Base-by-base conservation (phyloP, 805 yeast genomes). In the Lipomyces lipofer region DNA sequence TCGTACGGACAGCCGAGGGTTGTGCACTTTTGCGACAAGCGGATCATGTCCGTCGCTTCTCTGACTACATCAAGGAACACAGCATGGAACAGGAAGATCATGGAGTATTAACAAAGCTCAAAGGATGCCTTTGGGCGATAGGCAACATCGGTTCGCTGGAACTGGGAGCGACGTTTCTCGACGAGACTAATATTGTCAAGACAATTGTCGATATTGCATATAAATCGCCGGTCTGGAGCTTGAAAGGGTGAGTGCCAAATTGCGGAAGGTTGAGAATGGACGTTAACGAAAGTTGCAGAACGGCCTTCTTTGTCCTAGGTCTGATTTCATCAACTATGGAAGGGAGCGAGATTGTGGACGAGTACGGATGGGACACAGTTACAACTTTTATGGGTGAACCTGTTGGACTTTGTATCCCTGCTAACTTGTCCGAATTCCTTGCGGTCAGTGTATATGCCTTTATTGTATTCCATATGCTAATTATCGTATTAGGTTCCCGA, bases 311-410 rank as follows among this genome's bases (percentile, higher is more conserved):
- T 62, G 86, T 82, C 0, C 70, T 92, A 30, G 96, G 97, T 0
- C 74, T 88, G 60, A 74, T 90, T 24, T 75, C 94, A 0, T 76
- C 77, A 21, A 88, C 95, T 0, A 73, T 72, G 13, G 89, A 88
- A 64, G 98, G 98, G 0, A 77, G 83, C 21, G 97, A 91, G 66
- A 81, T 90, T 13, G 72, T 91, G 52, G 96, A 88, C 65, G 96
- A 89, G 63, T 73, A 78, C 50, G 83, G 83, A 1, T 92, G 97
- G 97, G 72, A 69, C 43, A 75, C 82, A 17, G 77, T 78, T 25
- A 64, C 75, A 27, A 75, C 75, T 46, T 69, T 73, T 0, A 71
- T 72, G 55, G 75, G 75, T n/a, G 61, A 66, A 1, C 79, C 82
- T 24, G 33, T 49, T 25, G 66, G 64, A 8, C 28, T 55, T 24